Percentiles rank a stretch among this genome's conserved stretches.
Evolutionary conservation across 1,139 yeast genomes (phyloP).

Genomic region (Hyphopichia khmerensis): DNA sequence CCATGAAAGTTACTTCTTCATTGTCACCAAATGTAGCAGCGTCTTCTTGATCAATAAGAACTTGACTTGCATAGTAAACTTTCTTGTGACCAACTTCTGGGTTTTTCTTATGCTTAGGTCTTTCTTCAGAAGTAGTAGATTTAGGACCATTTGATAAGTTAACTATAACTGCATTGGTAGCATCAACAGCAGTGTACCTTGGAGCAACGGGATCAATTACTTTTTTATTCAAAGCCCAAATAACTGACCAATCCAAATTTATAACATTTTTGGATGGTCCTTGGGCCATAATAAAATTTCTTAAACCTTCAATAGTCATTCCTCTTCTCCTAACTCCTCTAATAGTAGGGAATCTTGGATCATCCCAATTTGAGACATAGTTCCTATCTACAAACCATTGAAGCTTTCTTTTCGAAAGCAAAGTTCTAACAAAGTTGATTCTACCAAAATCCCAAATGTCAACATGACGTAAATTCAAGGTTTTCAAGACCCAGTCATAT

Average conservation of each 20-base stretch:
- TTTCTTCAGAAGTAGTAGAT: slow-evolving; percentile 60
- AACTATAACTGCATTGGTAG: slow-evolving; percentile 61
- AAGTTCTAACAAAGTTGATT: slow-evolving; percentile 91
- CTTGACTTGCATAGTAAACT: slow-evolving; percentile 62
- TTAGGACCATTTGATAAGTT: slow-evolving; percentile 71
- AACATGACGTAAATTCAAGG: slow-evolving; percentile 81
- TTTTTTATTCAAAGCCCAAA: slow-evolving; percentile 97
- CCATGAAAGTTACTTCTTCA: slow-evolving; percentile 96
- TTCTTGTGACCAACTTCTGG: slow-evolving; percentile 85
- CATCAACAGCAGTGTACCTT: slow-evolving; percentile 80
- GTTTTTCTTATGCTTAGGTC: slow-evolving; percentile 95
- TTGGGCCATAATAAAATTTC: slow-evolving; percentile 88
- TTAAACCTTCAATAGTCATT: slow-evolving; percentile 96
- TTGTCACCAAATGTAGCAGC: slow-evolving; percentile 67
- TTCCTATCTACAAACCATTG: slow-evolving; percentile 97
- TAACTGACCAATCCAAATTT: slow-evolving; percentile 93
- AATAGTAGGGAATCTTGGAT: slow-evolving; percentile 98
- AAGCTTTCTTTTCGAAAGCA: slow-evolving; percentile 91
- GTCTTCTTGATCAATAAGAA: slow-evolving; percentile 86
- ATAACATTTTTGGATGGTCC: slow-evolving; percentile 97
- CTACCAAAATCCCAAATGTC: slow-evolving; percentile 98
- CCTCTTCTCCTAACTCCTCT: slow-evolving; percentile 99
- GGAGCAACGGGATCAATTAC: slow-evolving; percentile 96
- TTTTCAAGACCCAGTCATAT: slow-evolving; percentile 90
- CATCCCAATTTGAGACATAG: slow-evolving; percentile 91